Conservation (phyloP, 148 eudicot species). For the Spergularia bocconei region DNA sequence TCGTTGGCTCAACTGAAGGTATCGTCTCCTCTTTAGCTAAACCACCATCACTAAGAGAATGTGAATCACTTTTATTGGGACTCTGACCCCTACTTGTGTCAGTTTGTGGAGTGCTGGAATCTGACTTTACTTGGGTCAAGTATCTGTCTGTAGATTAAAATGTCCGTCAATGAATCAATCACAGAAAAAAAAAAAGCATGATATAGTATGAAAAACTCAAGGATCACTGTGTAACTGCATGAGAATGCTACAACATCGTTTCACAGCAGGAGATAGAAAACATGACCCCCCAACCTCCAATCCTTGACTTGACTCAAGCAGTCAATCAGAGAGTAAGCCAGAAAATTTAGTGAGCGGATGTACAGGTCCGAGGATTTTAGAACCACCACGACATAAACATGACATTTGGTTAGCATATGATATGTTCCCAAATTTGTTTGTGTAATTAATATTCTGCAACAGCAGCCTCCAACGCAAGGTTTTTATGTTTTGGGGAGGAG, state of each 20-base stretch:
- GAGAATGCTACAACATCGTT: background rate
- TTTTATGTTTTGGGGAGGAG: too few species aligned
- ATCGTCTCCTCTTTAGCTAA: constrained; percentile 41
- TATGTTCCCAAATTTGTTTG: background rate
- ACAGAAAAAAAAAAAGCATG: background rate
- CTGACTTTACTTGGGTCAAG: constrained; percentile 53
- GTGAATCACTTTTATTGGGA: constrained; percentile 43
- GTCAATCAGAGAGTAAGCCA: background rate
- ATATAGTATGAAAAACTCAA: background rate
- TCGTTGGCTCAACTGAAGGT: constrained; percentile 41
- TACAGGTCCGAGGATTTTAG: background rate
- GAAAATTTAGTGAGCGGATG: background rate
- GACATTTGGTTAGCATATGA: background rate
- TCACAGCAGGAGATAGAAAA: background rate
- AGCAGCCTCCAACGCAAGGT: too few species aligned
- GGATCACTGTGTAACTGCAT: background rate
- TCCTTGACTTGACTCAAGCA: background rate
- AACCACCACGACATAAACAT: background rate
- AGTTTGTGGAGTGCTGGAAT: constrained; percentile 42
- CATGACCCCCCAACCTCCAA: too few species aligned
- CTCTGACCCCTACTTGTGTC: constrained; percentile 50
- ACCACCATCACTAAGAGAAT: constrained; percentile 47
- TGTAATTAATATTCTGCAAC: background rate
- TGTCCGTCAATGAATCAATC: constrained; percentile 20
- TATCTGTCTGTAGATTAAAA: constrained; percentile 61